phyloP scores from a whole-genome alignment of 1,284 basidiomycete species.

The Sanghuangporus baumii region DNA sequence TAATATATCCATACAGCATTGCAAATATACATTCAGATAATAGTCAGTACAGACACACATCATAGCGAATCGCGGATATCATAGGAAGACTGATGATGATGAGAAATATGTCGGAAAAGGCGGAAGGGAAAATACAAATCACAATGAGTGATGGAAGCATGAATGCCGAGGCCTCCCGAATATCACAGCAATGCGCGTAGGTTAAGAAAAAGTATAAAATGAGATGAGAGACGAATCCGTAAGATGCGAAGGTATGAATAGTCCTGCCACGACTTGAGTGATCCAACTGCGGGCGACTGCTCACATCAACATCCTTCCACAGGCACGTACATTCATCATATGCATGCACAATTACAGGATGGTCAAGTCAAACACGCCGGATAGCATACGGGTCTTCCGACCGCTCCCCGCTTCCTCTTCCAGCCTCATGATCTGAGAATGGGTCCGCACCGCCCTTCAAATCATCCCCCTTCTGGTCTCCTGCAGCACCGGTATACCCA shows the following conservation, averaged over 20 bases:
- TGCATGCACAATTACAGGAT: background rate
- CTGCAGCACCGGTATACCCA: conserved; percentile 8
- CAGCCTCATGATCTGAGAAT: conserved; percentile 9
- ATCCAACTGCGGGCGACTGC: background rate
- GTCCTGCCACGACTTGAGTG: background rate
- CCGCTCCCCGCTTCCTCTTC: background rate
- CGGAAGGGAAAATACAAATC: background rate
- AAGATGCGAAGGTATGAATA: background rate
- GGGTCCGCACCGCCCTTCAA: conserved; percentile 13
- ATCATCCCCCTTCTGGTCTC: conserved; percentile 12
- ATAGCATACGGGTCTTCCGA: background rate
- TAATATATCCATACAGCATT: no score
- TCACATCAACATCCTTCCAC: no score
- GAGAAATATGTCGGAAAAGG: background rate
- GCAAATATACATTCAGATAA: no score
- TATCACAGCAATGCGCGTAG: background rate
- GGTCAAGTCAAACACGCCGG: background rate
- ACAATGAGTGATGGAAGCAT: background rate
- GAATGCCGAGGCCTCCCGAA: background rate
- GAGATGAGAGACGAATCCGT: background rate
- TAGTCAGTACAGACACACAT: no score
- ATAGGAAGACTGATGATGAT: conserved; percentile 5
- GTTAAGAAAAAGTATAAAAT: background rate
- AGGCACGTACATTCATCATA: background rate
- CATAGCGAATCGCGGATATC: background rate